These are phyloP conservation scores for Lithohypha guttulata DNA, from an alignment of 2,329 filamentous ascomycete genomes.

Conservation along the genomic window DNA sequence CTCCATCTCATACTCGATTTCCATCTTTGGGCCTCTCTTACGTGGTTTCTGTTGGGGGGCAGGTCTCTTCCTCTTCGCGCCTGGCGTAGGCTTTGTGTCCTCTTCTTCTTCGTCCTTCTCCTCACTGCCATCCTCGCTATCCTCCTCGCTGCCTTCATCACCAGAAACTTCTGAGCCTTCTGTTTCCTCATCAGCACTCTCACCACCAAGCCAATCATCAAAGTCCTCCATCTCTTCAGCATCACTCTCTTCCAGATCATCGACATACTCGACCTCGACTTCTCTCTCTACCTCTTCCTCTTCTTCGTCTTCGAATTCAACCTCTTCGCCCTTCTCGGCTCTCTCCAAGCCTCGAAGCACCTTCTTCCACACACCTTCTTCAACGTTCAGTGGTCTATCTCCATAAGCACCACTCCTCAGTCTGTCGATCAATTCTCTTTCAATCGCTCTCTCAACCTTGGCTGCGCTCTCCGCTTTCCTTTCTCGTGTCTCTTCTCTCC, in stretches of 20 bases:
- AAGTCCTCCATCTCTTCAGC: conserved; percentile 84
- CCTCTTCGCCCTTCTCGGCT: conserved; percentile 73
- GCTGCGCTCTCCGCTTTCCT: conserved; percentile 70
- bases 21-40: conserved; percentile 54
- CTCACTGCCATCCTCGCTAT: conserved; percentile 45
- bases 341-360: conserved; percentile 84
- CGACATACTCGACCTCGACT: conserved; percentile 82
- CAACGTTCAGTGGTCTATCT: conserved; percentile 87
- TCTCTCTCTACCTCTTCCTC: conserved; percentile 50
- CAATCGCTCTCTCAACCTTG: conserved; percentile 91
- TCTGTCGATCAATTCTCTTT: conserved; percentile 85
- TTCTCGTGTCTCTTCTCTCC: conserved; percentile 64
- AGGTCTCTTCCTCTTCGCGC: conserved; percentile 47
- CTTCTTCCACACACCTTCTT: conserved; percentile 94
- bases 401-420: conserved; percentile 88
- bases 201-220: conserved; percentile 84
- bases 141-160: conserved; percentile 44
- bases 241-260: conserved; percentile 76
- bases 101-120: conserved; percentile 42
- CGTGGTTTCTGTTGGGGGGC: conserved; percentile 43
- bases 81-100: conserved; percentile 32
- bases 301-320: conserved; percentile 65
- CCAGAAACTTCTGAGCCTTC: conserved; percentile 38
- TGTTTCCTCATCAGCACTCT: conserved; percentile 42
- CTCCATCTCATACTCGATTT: conserved; percentile 72